A percentile compares a stretch with the other conserved stretches of the same genome.
These are phyloP conservation scores for Skeletonema marinoi DNA, from an alignment of 108 stramenopile species.

Conservation along the genomic window DNA sequence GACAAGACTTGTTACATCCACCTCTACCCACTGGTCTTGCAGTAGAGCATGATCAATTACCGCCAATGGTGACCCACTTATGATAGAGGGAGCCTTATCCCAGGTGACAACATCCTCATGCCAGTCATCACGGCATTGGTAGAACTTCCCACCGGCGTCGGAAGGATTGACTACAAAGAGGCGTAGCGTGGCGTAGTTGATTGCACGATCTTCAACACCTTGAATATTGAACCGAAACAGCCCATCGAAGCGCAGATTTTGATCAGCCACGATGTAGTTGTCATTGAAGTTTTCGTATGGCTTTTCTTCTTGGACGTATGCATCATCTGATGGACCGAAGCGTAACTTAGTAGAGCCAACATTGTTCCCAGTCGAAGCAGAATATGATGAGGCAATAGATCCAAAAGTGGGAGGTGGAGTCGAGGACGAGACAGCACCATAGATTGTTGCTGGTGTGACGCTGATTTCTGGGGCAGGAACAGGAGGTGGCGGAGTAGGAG, in stretches of 20 bases:
- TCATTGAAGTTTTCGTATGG: slow-evolving; percentile 36
- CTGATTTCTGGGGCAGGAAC: slow-evolving; percentile 2
- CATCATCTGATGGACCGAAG: slow-evolving; percentile 19
- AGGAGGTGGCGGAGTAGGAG: neutral
- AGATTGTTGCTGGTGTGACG: neutral
- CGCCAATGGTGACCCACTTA: slow-evolving; percentile 21
- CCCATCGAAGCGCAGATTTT: slow-evolving; percentile 44
- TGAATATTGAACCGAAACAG: slow-evolving; percentile 40
- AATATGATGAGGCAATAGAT: neutral
- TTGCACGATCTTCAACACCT: slow-evolving; percentile 21
- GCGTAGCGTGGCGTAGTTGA: slow-evolving; percentile 37
- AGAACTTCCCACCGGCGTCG: slow-evolving; percentile 38
- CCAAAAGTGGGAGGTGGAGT: slow-evolving; percentile 21
- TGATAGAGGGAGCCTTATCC: slow-evolving; percentile 37
- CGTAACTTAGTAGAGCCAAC: neutral
- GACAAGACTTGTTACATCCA: slow-evolving; percentile 32
- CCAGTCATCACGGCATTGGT: slow-evolving; percentile 29
- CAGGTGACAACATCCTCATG: slow-evolving; percentile 45
- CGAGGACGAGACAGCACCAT: neutral
- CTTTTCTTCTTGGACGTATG: slow-evolving; percentile 29
- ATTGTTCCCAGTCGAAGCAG: neutral
- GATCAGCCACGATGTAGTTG: slow-evolving; percentile 37
- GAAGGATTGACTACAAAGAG: slow-evolving; percentile 29
- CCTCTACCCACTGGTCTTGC: slow-evolving; percentile 37
- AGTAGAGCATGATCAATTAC: slow-evolving; percentile 18